Evolutionary conservation across 140 eudicot species (phyloP), one percentile per base, ranked within the genome.

Genomic region (Ambrosia hybrid): DNA sequence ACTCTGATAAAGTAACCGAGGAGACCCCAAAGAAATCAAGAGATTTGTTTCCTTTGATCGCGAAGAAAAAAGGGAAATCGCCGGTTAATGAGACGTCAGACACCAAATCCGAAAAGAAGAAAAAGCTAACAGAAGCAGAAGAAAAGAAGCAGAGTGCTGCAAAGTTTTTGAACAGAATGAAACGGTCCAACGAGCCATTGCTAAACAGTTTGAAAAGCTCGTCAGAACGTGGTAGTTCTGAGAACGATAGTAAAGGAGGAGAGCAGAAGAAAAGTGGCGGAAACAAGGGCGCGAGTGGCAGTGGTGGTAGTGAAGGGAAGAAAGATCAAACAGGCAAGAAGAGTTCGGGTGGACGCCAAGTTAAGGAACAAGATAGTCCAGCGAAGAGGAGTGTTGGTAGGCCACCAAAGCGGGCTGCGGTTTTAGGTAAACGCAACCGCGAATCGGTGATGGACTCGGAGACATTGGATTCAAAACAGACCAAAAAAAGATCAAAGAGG

Each of bases 321-420:
- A 82, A 86, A 69, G 86, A 84, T 8, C 82, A 76, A 41, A 68
- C 56, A 5, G 39, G 81, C 3, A 81, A 72, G 68, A 79, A 72
- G 57, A 70, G 71, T 15, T 48, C 76, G 0, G 77, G 68, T 6
- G 81, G 82, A 9, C 84, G 84, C 38, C 83, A 84, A 63, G 65
- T 30, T 13, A 82, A 86, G 65, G 96, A 79, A 69, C 81, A 81
- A 58, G 88, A 71, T 7, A 84, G 90, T 51, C 86, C 86, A 0
- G 82, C 85, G 13, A 90, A 83, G 72, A 79, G 83, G 78, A 75
- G 72, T 2, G 82, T 83, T 4, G 95, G 89, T 17, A 67, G 92
- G 68, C 97, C 91, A 26, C 95, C 95, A 11, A 90, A 87, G 58
- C 66, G 92, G 37, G 89, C 78, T 8, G 83, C 83, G 33, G 67